Evolutionary conservation across 2,329 filamentous ascomycete genomes (phyloP).

Genomic region (Paraphoma chrysanthemicola): DNA sequence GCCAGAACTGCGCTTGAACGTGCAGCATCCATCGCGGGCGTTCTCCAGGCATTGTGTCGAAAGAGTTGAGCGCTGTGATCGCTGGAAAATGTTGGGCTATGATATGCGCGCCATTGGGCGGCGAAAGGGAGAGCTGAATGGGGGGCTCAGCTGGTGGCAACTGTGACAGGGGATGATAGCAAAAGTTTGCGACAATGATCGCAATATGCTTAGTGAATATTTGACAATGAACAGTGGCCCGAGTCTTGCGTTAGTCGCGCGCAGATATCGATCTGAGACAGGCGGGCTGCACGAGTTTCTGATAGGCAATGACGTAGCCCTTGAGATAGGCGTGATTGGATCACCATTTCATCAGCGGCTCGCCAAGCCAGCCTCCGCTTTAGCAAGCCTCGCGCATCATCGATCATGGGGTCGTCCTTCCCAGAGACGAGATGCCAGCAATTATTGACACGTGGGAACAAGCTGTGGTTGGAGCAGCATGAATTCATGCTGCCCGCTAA

Average conservation of each 20-base stretch:
- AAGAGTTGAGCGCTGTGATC: not conserved
- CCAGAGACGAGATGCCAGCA: too few species aligned
- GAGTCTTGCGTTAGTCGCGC: not conserved
- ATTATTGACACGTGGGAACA: not conserved
- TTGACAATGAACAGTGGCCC: conserved; percentile 1
- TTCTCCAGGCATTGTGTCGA: conserved; percentile 27
- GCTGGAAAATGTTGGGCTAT: not conserved
- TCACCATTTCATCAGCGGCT: conserved; percentile 12
- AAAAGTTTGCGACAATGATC: not conserved
- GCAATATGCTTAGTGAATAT: conserved; percentile 1
- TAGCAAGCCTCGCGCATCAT: conserved; percentile 1
- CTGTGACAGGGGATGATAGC: not conserved
- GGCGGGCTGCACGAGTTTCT: not conserved
- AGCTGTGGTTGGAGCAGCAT: conserved; percentile 29
- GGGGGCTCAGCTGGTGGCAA: conserved; percentile 21
- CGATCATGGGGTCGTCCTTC: not conserved
- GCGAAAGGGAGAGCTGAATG: conserved; percentile 8
- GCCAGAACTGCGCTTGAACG: conserved; percentile 70
- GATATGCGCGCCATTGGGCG: conserved; percentile 9
- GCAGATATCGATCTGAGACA: conserved; percentile 9
- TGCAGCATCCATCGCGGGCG: conserved; percentile 66
- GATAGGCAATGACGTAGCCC: conserved; percentile 23
- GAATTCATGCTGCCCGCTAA: conserved; percentile 41
- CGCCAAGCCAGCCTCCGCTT: conserved; percentile 5
- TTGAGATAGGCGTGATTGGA: not conserved